A percentile compares a stretch with the other conserved stretches of the same genome.
Evolutionary conservation across 148 eudicot species (phyloP).

Genomic region (Vaccinium macrocarpon): DNA sequence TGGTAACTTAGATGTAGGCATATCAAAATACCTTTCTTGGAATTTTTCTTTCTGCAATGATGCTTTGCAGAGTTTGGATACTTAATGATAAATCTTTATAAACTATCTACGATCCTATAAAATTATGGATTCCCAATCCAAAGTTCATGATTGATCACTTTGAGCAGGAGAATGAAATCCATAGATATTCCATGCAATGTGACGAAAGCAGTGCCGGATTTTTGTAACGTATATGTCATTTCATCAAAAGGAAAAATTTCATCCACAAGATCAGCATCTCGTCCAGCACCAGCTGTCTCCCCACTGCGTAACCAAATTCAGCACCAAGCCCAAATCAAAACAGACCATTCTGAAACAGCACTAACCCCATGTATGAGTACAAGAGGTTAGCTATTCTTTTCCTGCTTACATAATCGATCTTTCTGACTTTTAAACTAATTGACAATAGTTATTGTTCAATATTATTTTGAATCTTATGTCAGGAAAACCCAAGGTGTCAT

Average conservation of each 20-base stretch:
- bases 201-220: conserved; percentile 67
- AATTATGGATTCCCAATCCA: neutral
- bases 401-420: neutral
- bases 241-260: conserved; percentile 66
- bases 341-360: conserved; percentile 17
- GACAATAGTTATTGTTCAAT: neutral
- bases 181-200: conserved; percentile 59
- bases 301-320: conserved; percentile 54
- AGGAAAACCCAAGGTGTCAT: conserved; percentile 31
- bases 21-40: neutral
- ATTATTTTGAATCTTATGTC: neutral
- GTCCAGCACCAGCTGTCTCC: conserved; percentile 52
- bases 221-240: conserved; percentile 69
- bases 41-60: neutral
- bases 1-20: neutral
- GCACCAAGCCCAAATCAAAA: conserved; percentile 22
- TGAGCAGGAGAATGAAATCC: conserved; percentile 45
- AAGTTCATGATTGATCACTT: neutral
- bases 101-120: neutral
- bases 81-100: neutral
- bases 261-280: conserved; percentile 49
- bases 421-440: neutral
- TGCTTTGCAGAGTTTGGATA: neutral
- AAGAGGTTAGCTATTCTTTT: conserved; percentile 29
- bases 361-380: neutral